These are phyloP conservation scores for Plasmodium falciparum DNA, from an alignment of 169 alveolate genomes.

Conservation along the genomic window DNA sequence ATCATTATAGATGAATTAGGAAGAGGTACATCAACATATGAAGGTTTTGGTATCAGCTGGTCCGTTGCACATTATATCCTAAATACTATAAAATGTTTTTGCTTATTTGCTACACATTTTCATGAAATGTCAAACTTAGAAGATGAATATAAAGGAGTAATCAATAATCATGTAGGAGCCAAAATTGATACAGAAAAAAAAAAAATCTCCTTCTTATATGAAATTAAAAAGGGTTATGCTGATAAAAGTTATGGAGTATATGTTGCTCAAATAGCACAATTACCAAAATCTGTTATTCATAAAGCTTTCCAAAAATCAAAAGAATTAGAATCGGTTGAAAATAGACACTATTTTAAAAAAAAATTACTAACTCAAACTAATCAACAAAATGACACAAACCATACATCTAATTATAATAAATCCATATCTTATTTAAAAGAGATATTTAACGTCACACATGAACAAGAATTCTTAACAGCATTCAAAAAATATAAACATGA, in stretches of 20 bases:
- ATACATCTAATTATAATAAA: neutral
- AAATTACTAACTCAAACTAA: constrained; percentile 15
- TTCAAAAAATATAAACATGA: neutral
- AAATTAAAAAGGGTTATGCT: constrained; percentile 92
- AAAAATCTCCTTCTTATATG: constrained; percentile 89
- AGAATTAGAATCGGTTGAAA: constrained; percentile 74
- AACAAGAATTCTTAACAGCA: constrained; percentile 11
- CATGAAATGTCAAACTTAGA: constrained; percentile 95
- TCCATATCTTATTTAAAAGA: neutral
- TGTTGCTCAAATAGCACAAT: constrained; percentile 94
- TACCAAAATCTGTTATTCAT: constrained; percentile 88
- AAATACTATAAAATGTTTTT: constrained; percentile 92
- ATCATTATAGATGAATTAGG: constrained; percentile 98
- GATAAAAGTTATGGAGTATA: constrained; percentile 95
- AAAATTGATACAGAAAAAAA: constrained; percentile 78
- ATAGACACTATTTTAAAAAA: constrained; percentile 61
- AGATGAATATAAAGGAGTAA: constrained; percentile 88
- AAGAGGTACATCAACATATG: constrained; percentile 97
- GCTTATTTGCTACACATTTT: constrained; percentile 99
- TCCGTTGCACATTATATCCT: constrained; percentile 95
- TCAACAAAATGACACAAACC: neutral
- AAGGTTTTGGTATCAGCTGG: constrained; percentile 98
- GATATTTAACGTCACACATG: constrained; percentile 17
- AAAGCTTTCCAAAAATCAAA: constrained; percentile 76
- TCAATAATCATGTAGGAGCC: constrained; percentile 88